phyloP scores from a whole-genome alignment of 345 rosid genomes.

The Passiflora organensis region DNA sequence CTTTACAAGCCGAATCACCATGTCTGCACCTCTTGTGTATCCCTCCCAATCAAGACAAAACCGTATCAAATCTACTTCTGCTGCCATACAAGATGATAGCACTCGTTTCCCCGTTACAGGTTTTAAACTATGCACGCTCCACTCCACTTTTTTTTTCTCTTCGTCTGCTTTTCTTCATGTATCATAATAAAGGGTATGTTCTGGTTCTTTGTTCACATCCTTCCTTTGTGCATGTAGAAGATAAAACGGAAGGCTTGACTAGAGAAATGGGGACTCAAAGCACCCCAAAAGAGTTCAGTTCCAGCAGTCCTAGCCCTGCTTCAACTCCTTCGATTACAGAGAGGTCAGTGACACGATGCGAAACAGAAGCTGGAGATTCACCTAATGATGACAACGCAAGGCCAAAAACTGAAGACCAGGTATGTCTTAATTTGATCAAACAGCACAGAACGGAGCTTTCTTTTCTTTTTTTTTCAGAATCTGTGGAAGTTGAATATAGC shows the following conservation, averaged over 20 bases:
- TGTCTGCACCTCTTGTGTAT: slow-evolving; percentile 81
- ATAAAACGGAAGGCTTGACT: slow-evolving; percentile 42
- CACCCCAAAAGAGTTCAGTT: slow-evolving; percentile 48
- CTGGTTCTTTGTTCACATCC: not conserved
- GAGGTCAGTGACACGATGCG: slow-evolving; percentile 39
- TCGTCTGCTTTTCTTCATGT: too few relatives aligned
- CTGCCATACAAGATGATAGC: slow-evolving; percentile 18
- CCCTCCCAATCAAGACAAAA: slow-evolving; percentile 30
- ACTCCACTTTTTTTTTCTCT: too few relatives aligned
- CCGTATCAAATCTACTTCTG: slow-evolving; percentile 28
- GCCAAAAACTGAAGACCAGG: slow-evolving; percentile 45
- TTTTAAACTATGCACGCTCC: too few relatives aligned
- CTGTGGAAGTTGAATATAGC: too few relatives aligned
- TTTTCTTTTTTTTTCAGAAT: too few relatives aligned
- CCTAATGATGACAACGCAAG: slow-evolving; percentile 33
- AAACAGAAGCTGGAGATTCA: slow-evolving; percentile 45
- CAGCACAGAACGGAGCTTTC: too few relatives aligned
- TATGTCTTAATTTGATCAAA: slow-evolving; percentile 5
- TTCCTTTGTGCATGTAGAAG: slow-evolving; percentile 35
- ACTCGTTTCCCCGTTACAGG: slow-evolving; percentile 36
- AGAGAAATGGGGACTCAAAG: slow-evolving; percentile 90
- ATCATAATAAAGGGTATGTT: too few relatives aligned
- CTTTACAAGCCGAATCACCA: slow-evolving; percentile 36
- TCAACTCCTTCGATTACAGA: slow-evolving; percentile 73
- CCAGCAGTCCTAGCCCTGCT: slow-evolving; percentile 61